Evolutionary conservation across 257 asterid species (phyloP).

Genomic region (Paraleonurus japonicus): DNA sequence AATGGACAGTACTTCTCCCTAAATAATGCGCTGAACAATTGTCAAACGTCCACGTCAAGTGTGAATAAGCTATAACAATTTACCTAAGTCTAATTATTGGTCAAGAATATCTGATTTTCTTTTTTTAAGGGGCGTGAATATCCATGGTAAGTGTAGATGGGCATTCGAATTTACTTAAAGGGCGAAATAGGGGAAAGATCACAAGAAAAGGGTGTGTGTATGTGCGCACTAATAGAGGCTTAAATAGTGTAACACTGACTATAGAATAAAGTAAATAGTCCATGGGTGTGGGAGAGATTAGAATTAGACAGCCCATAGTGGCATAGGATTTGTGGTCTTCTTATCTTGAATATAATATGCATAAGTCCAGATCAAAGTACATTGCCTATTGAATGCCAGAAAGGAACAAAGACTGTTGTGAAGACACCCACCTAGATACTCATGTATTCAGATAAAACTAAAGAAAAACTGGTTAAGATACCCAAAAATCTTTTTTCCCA

Average conservation of each 20-base stretch:
- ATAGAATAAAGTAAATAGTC: conserved; percentile 24
- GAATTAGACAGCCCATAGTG: conserved; percentile 24
- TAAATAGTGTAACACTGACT: conserved; percentile 12
- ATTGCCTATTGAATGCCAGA: conserved; percentile 31
- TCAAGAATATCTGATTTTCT: no score
- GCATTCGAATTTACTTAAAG: not conserved
- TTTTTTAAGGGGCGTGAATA: not conserved
- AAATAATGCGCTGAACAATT: not conserved
- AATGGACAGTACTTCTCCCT: not conserved
- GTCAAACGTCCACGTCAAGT: not conserved
- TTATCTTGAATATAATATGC: conserved; percentile 19
- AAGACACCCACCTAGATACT: conserved; percentile 51
- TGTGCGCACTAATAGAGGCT: not conserved
- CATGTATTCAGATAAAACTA: conserved; percentile 39
- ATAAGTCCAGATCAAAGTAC: conserved; percentile 33
- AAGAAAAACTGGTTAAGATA: conserved; percentile 37
- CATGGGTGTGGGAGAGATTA: conserved; percentile 25
- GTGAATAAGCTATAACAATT: not conserved
- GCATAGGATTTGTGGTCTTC: conserved; percentile 26
- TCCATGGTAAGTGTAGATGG: not conserved
- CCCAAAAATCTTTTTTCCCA: conserved; percentile 38
- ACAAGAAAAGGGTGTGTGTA: not conserved
- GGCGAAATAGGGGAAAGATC: not conserved
- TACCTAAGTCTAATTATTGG: not conserved
- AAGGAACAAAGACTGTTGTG: conserved; percentile 24